Percentiles rank a stretch among this genome's conserved stretches.
These are phyloP conservation scores for Neobulgaria alba DNA, from an alignment of 2,329 filamentous ascomycete genomes.

Conservation along the genomic window DNA sequence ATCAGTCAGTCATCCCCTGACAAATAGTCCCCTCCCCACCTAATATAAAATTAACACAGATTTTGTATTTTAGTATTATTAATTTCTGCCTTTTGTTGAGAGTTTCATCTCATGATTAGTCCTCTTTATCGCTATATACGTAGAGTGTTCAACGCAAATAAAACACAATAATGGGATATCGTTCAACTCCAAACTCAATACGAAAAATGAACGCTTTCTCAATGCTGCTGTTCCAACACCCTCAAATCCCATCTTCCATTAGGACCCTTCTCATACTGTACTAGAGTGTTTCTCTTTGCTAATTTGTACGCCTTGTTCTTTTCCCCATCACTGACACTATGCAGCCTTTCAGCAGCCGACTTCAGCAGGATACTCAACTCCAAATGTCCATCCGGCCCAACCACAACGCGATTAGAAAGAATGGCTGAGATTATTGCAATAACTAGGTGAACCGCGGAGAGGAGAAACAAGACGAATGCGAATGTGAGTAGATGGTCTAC, in stretches of 20 bases:
- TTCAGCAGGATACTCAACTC: constrained; percentile 21
- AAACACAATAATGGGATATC: too few relatives aligned
- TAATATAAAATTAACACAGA: too few relatives aligned
- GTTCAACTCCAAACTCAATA: too few relatives aligned
- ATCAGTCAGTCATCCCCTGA: too few relatives aligned
- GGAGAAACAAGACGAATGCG: constrained; percentile 30
- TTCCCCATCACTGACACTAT: constrained; percentile 17
- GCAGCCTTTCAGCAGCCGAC: constrained; percentile 24
- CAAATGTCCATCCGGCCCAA: constrained; percentile 21
- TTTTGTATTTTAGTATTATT: too few relatives aligned
- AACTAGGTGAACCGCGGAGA: constrained; percentile 16
- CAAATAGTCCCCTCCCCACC: too few relatives aligned
- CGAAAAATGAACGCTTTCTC: too few relatives aligned
- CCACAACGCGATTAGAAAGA: constrained; percentile 22
- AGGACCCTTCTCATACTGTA: constrained; percentile 20
- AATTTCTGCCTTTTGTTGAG: too few relatives aligned
- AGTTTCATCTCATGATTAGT: too few relatives aligned
- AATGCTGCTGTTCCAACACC: too few relatives aligned
- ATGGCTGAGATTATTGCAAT: constrained; percentile 21
- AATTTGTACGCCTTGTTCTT: constrained; percentile 19
- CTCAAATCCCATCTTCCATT: constrained; percentile 20
- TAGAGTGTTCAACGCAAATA: too few relatives aligned
- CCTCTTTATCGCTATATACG: too few relatives aligned
- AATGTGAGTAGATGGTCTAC: constrained; percentile 38
- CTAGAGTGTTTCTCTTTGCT: constrained; percentile 18